phyloP scores from a whole-genome alignment of 352 stramenopile species.

The Phytophthora crassamura region DNA sequence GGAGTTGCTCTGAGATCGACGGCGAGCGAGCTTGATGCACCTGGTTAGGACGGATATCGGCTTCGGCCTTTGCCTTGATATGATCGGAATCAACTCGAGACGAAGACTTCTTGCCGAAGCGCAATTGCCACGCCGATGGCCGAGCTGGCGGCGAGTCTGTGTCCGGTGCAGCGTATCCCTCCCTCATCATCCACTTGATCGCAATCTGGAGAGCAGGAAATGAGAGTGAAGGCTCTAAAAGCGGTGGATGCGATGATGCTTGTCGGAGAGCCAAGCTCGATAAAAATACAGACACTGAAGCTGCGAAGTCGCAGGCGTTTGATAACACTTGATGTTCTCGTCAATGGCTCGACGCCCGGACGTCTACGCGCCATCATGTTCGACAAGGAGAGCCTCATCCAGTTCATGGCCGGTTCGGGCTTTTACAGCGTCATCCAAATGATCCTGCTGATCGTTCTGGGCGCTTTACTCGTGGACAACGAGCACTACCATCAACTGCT shows the following conservation, averaged over 20 bases:
- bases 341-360: conserved; percentile 10
- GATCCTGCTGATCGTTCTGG: conserved; percentile 59
- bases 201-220: not conserved
- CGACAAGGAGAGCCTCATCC: conserved; percentile 69
- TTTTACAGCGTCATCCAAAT: conserved; percentile 74
- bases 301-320: conserved; percentile 4
- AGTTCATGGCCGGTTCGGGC: conserved; percentile 60
- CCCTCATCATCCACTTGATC: conserved; percentile 11
- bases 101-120: conserved; percentile 56
- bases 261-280: conserved; percentile 9
- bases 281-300: conserved; percentile 30
- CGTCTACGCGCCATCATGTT: conserved; percentile 39
- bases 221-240: conserved; percentile 21
- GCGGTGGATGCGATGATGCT: conserved; percentile 8
- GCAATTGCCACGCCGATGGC: conserved; percentile 66
- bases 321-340: not conserved
- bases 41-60: not conserved
- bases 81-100: not conserved
- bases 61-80: not conserved
- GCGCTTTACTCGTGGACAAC: conserved; percentile 54
- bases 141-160: conserved; percentile 35
- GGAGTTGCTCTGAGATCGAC: conserved; percentile 50
- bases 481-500: conserved; percentile 71
- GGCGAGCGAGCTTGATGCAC: conserved; percentile 15
- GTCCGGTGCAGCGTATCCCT: conserved; percentile 7